Evolutionary conservation across 208 protist genomes (phyloP), one percentile per base, ranked within the genome.

Genomic region (Acanthamoeba comandoni): DNA sequence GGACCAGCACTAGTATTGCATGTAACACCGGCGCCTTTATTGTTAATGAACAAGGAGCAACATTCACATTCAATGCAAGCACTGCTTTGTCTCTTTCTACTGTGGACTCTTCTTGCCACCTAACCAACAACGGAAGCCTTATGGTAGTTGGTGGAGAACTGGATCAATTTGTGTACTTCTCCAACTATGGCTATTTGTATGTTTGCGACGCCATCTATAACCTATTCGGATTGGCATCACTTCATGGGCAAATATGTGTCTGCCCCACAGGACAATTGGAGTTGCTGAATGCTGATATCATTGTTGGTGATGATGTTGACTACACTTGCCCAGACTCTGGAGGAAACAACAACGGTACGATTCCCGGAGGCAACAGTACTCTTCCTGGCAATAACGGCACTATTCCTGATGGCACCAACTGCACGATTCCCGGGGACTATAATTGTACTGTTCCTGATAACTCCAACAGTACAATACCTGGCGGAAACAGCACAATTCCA

Each of bases 131-230:
- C 2, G 77, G 77, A 53, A 53, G 57, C 2, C 7, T 87, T 9
- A 70, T 51, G 57, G 12, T 87, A n/a, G 69, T 60, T 9, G 39
- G 57, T 53, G 77, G 77, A 53, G n/a, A 29, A 60, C 57, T 87
- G 57, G 69, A 87, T 60, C 57, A 53, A 11, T 87, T 62, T 48
- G 24, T 87, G 35, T n/a, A 15, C 77, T 70, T 70, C 77, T 26
- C 52, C 29, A 53, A 35, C 29, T 48, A 53, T 19, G 77, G 77
- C 77, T 87, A 87, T 60, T 70, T 87, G 35, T 87, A 87, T 48
- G 77, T 87, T 53, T 87, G 77, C 57, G 17, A 87, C 55, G 77
- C 77, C 26, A 53, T 70, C 57, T 35, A 70, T 31, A 29, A 87
- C 55, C 52, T 87, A n/a, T 35, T 87, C 9, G 35, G 52, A 24